Base-by-base conservation (phyloP, 805 yeast genomes). In the Kazachstania kunashirensis region DNA sequence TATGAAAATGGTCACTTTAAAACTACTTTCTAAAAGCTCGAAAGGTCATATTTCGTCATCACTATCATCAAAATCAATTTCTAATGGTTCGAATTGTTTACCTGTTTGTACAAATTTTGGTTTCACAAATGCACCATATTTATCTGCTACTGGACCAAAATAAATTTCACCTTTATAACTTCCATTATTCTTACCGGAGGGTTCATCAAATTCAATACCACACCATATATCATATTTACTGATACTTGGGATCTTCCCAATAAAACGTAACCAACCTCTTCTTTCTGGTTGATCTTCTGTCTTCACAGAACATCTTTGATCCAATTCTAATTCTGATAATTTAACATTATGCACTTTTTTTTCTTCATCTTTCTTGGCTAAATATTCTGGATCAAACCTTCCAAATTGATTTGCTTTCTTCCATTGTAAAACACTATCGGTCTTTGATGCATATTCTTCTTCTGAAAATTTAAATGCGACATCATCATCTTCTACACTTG, bases 161-260 rank as follows among this genome's bases (percentile, higher is more conserved):
- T 82, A 70, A 24, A 66, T 49, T 1, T 47, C 53, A 0, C 84
- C 86, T 24, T 75, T 73, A 27, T 85, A 62, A 15, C 74, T 60
- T 0, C 97, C 97, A 51, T 84, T 75, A 50, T 88, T 84, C 55
- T 81, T 84, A 5, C 97, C 97, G 6, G 72, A 70, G 0, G 96
- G 89, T 46, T 82, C 85, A 47, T 83, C 92, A 37, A 86, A 77
- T 47, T 79, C 83, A 3, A 89, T 71, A 0, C 96, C 97, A 21
- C 83, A 70, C 96, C 96, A 89, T 1, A 59, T 46, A 14, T 64
- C 70, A 2, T 66, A 69, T 18, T 46, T 44, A 11, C 54, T 53
- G 33, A 86, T 71, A 27, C 70, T 75, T 0, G 73, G 66, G 1
- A 89, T 74, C 27, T 58, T 60, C 2, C 97, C 97, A 11, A 86